A percentile compares a stretch with the other conserved stretches of the same genome.
Evolutionary conservation across 2,329 filamentous ascomycete genomes (phyloP).

Genomic region (Xenosphaeropsis pyriputrescens): DNA sequence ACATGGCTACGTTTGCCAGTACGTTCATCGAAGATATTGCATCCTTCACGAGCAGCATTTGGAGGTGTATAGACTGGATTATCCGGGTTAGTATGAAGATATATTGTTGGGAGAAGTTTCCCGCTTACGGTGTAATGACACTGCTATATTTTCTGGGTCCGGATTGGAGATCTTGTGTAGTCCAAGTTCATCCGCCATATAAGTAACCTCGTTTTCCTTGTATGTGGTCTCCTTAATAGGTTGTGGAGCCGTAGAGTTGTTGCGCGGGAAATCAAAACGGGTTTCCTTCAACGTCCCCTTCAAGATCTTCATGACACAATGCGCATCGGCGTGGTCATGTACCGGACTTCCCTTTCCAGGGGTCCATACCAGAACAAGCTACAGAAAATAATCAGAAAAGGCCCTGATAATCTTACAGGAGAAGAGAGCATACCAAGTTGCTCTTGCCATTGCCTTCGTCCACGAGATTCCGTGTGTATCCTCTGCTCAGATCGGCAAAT

Average conservation of each 20-base stretch:
- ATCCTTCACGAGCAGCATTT: conserved; percentile 72
- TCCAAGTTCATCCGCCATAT: conserved; percentile 84
- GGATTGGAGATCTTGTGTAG: conserved; percentile 73
- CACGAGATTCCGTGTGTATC: conserved; percentile 80
- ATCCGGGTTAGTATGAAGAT: neutral
- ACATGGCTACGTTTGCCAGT: conserved; percentile 64
- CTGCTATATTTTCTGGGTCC: conserved; percentile 55
- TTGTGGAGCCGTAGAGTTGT: conserved; percentile 38
- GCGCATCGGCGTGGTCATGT: conserved; percentile 74
- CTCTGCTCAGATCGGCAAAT: conserved; percentile 50
- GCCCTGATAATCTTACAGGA: no score
- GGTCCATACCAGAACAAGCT: conserved; percentile 80
- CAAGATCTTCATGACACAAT: conserved; percentile 84
- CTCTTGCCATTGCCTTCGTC: conserved; percentile 69
- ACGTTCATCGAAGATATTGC: conserved; percentile 63
- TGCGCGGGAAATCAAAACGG: conserved; percentile 58
- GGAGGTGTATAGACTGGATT: conserved; percentile 68
- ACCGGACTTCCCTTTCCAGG: conserved; percentile 71
- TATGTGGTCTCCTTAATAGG: conserved; percentile 55
- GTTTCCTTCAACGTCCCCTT: conserved; percentile 69
- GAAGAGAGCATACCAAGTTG: conserved; percentile 27
- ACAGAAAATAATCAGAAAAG: conserved; percentile 3
- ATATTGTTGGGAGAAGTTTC: neutral
- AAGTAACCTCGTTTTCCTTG: conserved; percentile 60
- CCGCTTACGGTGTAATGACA: conserved; percentile 61